Evolutionary conservation across 2,329 filamentous ascomycete genomes (phyloP).

Genomic region (Microdochium bolleyi): DNA sequence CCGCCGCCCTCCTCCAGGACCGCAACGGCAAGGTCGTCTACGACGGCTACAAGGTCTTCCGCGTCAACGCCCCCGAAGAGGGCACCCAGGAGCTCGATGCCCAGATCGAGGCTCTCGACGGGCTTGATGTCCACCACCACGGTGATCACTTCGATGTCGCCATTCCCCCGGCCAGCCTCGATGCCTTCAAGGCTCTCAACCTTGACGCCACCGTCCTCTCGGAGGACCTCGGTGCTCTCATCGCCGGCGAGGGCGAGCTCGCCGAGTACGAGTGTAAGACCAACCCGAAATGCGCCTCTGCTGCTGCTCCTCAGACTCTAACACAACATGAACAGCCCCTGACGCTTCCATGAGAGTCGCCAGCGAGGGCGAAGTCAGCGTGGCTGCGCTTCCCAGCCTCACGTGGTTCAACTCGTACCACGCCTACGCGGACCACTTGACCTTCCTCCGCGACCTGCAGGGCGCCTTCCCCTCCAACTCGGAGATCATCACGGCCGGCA

Average conservation of each 20-base stretch:
- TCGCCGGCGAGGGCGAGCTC: constrained; percentile 17
- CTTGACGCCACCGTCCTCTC: constrained; percentile 16
- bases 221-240: constrained; percentile 17
- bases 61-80: constrained; percentile 10
- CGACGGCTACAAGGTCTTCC: constrained; percentile 23
- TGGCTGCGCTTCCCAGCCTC: constrained; percentile 21
- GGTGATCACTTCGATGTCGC: constrained; percentile 20
- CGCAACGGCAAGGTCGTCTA: constrained; percentile 15
- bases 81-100: constrained; percentile 8
- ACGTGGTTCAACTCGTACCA: constrained; percentile 48
- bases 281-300: too few relatives aligned
- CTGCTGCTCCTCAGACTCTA: background rate
- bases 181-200: constrained; percentile 15
- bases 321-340: constrained; percentile 1
- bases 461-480: constrained; percentile 34
- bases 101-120: constrained; percentile 9
- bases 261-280: constrained; percentile 13
- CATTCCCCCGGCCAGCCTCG: constrained; percentile 17
- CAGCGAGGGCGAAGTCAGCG: constrained; percentile 4
- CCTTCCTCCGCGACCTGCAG: constrained; percentile 37
- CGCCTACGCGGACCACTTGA: constrained; percentile 40
- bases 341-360: constrained; percentile 2
- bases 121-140: constrained; percentile 15
- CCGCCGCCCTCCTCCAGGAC: constrained; percentile 3
- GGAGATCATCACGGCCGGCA: constrained; percentile 36